These are phyloP conservation scores for Ophiostoma sp. DNA, from an alignment of 2,329 filamentous ascomycete genomes.

Conservation along the genomic window DNA sequence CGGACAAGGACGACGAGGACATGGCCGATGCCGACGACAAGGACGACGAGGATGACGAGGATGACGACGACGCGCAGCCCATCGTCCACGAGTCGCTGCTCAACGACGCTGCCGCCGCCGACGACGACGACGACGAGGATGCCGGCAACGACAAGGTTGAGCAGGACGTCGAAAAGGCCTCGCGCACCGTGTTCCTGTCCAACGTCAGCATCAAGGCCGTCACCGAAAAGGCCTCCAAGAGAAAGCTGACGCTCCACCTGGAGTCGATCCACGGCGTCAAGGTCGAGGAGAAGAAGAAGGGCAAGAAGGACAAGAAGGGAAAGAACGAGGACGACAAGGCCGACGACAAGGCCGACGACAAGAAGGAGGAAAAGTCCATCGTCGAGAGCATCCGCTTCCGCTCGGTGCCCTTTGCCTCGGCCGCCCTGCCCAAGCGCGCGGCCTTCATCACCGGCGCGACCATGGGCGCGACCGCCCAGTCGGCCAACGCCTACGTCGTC, in stretches of 20 bases:
- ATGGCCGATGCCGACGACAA: constrained; percentile 31
- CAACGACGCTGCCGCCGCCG: constrained; percentile 26
- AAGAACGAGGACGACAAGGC: constrained; percentile 76
- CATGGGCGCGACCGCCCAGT: constrained; percentile 86
- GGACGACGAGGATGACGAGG: constrained; percentile 34
- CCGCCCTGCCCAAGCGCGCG: constrained; percentile 81
- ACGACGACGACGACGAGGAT: constrained; percentile 34
- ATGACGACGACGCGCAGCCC: constrained; percentile 26
- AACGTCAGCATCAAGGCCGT: constrained; percentile 84
- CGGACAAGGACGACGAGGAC: constrained; percentile 28
- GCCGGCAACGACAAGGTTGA: constrained; percentile 43
- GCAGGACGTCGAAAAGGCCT: constrained; percentile 72
- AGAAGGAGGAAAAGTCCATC: constrained; percentile 51
- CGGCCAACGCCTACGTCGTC: constrained; percentile 89
- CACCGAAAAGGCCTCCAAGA: constrained; percentile 74
- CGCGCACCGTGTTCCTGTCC: constrained; percentile 84
- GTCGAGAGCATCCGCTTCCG: constrained; percentile 91
- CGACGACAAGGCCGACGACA: constrained; percentile 60
- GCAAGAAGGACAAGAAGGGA: constrained; percentile 11
- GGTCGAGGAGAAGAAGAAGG: constrained; percentile 10
- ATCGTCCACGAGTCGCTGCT: constrained; percentile 23
- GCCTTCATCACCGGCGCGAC: constrained; percentile 86
- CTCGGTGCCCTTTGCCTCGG: constrained; percentile 77
- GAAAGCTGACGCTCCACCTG: constrained; percentile 69
- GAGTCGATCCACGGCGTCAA: constrained; percentile 59